Percentiles rank a stretch among this genome's conserved stretches.
Evolutionary conservation across 2,329 filamentous ascomycete genomes (phyloP).

Genomic region (Exophiala phaeomuriformis): DNA sequence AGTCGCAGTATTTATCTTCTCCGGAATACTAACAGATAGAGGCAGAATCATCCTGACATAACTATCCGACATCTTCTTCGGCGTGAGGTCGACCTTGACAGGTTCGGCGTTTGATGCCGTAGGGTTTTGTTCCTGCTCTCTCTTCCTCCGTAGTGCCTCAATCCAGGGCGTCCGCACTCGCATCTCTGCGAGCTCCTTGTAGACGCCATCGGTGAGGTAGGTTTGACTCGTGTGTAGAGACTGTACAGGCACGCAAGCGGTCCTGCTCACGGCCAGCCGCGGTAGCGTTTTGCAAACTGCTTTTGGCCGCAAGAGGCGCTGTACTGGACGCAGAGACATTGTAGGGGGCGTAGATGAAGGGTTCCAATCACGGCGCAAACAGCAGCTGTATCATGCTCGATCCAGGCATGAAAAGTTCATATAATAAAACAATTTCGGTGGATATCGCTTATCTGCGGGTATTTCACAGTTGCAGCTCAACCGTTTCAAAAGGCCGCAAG

Average conservation of each 20-base stretch:
- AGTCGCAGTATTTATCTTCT: neutral
- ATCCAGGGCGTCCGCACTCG: conserved; percentile 62
- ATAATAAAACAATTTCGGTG: no score
- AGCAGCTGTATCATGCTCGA: neutral
- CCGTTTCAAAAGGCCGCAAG: no score
- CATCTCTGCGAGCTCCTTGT: conserved; percentile 51
- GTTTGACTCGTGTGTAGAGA: conserved; percentile 14
- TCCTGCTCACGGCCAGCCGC: neutral
- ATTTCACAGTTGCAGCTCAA: no score
- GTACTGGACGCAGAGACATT: conserved; percentile 6
- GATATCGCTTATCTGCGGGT: no score
- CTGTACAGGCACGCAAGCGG: neutral
- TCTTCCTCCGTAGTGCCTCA: conserved; percentile 53
- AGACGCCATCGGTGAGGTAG: conserved; percentile 51
- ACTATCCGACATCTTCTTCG: conserved; percentile 64
- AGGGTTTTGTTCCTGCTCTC: conserved; percentile 35
- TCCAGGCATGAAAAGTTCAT: no score
- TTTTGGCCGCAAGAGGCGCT: conserved; percentile 2
- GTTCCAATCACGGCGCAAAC: neutral
- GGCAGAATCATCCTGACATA: conserved; percentile 55
- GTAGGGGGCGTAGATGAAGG: neutral
- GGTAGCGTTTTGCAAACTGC: neutral
- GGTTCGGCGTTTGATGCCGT: conserved; percentile 21
- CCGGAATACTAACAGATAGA: conserved; percentile 16
- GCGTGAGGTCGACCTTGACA: conserved; percentile 50